Conservation (phyloP, 345 rosid species). For the Corchorus olitorius region DNA sequence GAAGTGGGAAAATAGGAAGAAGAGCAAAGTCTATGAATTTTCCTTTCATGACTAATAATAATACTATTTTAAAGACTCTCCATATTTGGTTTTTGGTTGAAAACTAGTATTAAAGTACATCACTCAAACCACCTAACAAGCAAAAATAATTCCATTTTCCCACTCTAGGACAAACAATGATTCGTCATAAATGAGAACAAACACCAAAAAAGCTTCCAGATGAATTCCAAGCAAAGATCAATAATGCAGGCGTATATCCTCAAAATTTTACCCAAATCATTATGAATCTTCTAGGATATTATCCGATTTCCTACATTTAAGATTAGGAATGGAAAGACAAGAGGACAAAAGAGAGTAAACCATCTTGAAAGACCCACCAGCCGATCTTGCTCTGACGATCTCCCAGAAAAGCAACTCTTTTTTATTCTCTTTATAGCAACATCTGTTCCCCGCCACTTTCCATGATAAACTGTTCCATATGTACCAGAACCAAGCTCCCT, state of each 20-base stretch:
- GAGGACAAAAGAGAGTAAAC: constrained; percentile 17
- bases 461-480: constrained; percentile 76
- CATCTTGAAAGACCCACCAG: constrained; percentile 45
- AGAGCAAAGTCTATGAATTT: constrained; percentile 3
- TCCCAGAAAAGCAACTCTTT: constrained; percentile 61
- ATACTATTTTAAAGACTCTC: not conserved
- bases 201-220: not conserved
- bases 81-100: not conserved
- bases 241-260: not conserved
- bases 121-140: not conserved
- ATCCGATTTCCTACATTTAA: not conserved
- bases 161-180: not conserved
- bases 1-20: constrained; percentile 1
- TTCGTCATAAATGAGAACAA: not conserved
- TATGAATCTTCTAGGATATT: not conserved
- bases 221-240: not conserved
- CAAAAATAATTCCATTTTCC: constrained; percentile 4
- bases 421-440: constrained; percentile 74
- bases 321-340: not conserved
- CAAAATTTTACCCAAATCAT: not conserved
- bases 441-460: constrained; percentile 80
- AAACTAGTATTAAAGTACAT: not conserved
- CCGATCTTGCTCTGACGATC: constrained; percentile 68
- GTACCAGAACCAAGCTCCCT: constrained; percentile 72
- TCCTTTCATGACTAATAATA: not conserved